Conservation (phyloP, 2,329 filamentous ascomycete genomes). For the Ophiostoma sp. region DNA sequence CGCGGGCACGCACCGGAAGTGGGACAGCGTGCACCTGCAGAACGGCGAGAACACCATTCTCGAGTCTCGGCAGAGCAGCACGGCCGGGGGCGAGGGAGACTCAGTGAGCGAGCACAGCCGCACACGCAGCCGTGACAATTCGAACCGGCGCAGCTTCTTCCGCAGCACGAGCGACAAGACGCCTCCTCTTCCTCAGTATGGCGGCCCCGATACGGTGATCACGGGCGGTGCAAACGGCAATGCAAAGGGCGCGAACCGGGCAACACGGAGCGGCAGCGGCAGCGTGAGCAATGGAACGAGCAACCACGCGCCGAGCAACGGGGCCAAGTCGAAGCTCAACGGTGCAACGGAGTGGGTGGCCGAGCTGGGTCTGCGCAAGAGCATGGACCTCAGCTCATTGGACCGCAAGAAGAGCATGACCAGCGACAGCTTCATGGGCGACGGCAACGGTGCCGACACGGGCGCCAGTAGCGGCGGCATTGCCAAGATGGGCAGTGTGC, state of each 20-base stretch:
- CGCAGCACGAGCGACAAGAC: constrained; percentile 28
- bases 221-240: constrained; percentile 9
- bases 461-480: constrained; percentile 30
- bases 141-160: constrained; percentile 41
- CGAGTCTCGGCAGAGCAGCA: constrained; percentile 24
- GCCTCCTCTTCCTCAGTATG: constrained; percentile 15
- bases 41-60: background rate
- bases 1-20: constrained; percentile 27
- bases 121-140: constrained; percentile 32
- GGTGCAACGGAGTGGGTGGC: constrained; percentile 32
- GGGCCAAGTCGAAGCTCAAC: constrained; percentile 28
- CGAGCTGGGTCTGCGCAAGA: constrained; percentile 30
- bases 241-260: constrained; percentile 1
- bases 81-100: constrained; percentile 29
- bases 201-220: constrained; percentile 6
- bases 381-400: constrained; percentile 27
- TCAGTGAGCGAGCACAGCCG: constrained; percentile 30
- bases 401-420: constrained; percentile 28
- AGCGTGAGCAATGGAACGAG: constrained; percentile 21
- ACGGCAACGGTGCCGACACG: constrained; percentile 9
- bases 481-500: constrained; percentile 57
- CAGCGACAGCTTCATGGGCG: constrained; percentile 11
- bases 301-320: constrained; percentile 10
- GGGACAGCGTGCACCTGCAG: constrained; percentile 23
- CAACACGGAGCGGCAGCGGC: constrained; percentile 14